Evolutionary conservation across 768 basidiomycete genomes (phyloP).

Genomic region (Coprinellus micaceus): DNA sequence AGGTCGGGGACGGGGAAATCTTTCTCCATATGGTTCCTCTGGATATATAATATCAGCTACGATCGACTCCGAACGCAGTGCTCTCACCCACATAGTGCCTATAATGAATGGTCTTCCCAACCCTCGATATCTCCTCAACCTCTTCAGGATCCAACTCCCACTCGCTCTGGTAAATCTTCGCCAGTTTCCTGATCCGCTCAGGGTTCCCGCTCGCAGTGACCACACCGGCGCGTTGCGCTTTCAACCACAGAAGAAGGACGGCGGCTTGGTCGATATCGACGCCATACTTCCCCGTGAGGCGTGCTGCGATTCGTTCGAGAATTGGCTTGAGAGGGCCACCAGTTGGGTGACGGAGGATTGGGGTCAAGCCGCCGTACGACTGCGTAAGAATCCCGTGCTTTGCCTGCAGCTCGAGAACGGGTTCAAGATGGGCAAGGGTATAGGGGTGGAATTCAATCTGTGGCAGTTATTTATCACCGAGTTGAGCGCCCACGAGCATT

Average conservation of each 20-base stretch:
- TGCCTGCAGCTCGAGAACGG: slow-evolving; percentile 31
- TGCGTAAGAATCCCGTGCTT: slow-evolving; percentile 35
- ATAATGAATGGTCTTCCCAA: slow-evolving; percentile 34
- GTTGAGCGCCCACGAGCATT: neutral
- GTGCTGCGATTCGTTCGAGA: slow-evolving; percentile 30
- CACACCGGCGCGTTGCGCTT: slow-evolving; percentile 28
- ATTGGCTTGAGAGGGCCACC: slow-evolving; percentile 38
- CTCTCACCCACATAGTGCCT: slow-evolving; percentile 26
- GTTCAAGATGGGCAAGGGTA: slow-evolving; percentile 19
- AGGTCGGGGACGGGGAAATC: too few species aligned
- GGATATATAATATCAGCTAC: too few species aligned
- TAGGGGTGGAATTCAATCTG: slow-evolving; percentile 39
- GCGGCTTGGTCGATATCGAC: slow-evolving; percentile 19
- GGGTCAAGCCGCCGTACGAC: slow-evolving; percentile 34
- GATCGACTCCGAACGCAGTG: too few species aligned
- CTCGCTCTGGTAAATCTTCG: slow-evolving; percentile 24
- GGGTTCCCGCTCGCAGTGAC: slow-evolving; percentile 31
- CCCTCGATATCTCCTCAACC: slow-evolving; percentile 30
- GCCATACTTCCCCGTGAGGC: slow-evolving; percentile 19
- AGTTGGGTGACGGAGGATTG: slow-evolving; percentile 32
- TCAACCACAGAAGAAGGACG: slow-evolving; percentile 32
- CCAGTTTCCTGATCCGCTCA: slow-evolving; percentile 26
- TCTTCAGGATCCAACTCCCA: slow-evolving; percentile 28
- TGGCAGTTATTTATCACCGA: neutral
- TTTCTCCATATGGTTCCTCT: too few species aligned